Evolutionary conservation across 352 stramenopile genomes (phyloP), one percentile per base, ranked within the genome.

Genomic region (Phytophthora meadii): DNA sequence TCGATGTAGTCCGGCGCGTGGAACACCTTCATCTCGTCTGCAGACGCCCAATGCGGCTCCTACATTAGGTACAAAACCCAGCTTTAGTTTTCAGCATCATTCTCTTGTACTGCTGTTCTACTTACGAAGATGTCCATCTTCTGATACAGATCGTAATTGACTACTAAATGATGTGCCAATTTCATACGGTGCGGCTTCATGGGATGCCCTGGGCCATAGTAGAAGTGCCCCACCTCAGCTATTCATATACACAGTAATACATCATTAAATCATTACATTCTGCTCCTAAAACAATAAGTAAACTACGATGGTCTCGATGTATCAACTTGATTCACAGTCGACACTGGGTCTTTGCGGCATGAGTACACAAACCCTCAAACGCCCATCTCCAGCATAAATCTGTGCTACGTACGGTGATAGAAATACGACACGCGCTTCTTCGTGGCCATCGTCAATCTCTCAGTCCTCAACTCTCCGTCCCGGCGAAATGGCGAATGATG

Each of bases 121-220:
- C 56, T 55, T 76, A 94, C 86, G 82, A 99, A 99, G 34, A 99
- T 95, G 62, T 99, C 97, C 96, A 99, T 99, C 77, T 99, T 97
- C 40, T 93, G 91, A 74, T 99, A 99, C 22, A 99, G 76, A 22
- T 98, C 96, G 75, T 99, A 99, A 42, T 91, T 91, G 22, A 99
- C 80, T 32, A 99, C 90, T 1, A 99, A 83, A 68, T 99, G 95
- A 80, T 99, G 97, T 42, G 98, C 89, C 58, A 99, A 76, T 83
- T 98, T 98, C 30, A 99, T 84, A 34, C 98, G 92, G 54, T 93
- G 87, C 17, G 96, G 96, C 84, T 99, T 99, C 97, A 99, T 99
- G 24, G 97, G 97, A 76, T 99, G 97, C 51, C 91, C 69, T 54
- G 94, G 77, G 8, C 92, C 94, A 81, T 98, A 99, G 81, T 99